Evolutionary conservation across 179 eudicot species (phyloP).

Genomic region (Amaranthus tricolor): DNA sequence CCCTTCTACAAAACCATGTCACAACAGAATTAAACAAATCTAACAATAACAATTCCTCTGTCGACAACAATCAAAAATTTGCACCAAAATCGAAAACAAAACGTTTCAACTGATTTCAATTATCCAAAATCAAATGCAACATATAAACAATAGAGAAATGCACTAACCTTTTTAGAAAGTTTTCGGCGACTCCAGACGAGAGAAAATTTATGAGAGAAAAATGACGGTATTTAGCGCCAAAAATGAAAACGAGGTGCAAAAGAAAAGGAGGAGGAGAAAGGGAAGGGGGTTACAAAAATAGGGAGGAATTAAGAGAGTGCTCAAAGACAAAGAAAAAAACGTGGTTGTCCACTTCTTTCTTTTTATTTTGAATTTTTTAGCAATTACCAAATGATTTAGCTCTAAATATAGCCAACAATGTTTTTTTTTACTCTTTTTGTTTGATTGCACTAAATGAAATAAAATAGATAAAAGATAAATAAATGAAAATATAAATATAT

Average conservation of each 20-base stretch:
- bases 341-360: conserved; percentile 22
- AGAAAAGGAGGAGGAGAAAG: not conserved
- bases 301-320: not conserved
- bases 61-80: not conserved
- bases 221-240: not conserved
- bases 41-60: not conserved
- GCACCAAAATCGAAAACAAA: not conserved
- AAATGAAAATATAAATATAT: no score
- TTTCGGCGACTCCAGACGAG: not conserved
- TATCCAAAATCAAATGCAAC: not conserved
- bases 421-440: no score
- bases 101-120: not conserved
- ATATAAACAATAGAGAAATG: not conserved
- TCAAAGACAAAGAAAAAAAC: not conserved
- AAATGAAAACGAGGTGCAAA: not conserved
- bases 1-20: not conserved
- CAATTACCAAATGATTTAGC: not conserved
- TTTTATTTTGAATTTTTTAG: no score
- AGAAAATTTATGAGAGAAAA: not conserved
- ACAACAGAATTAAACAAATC: not conserved
- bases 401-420: no score
- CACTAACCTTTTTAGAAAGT: not conserved
- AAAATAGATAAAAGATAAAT: no score
- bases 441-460: no score
- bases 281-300: conserved; percentile 15